Evolutionary conservation across 768 basidiomycete species (phyloP).

Genomic region (Boletus pseudo-olivaceus): DNA sequence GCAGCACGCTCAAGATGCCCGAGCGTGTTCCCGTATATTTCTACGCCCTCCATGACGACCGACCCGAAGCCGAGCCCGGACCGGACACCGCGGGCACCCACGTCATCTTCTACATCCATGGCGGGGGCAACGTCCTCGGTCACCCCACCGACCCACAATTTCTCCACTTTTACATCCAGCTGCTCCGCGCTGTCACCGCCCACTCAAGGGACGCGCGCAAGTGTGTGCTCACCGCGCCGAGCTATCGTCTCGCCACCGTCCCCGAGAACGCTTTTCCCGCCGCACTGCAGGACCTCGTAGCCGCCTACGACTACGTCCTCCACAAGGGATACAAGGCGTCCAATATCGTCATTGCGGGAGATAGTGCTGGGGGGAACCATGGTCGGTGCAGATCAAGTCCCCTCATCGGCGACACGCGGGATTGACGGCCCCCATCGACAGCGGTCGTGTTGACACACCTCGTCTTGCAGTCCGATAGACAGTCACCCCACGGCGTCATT

Average conservation of each 20-base stretch:
- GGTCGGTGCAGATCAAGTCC: conserved; percentile 10
- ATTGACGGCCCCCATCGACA: neutral
- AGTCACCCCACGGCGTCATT: conserved; percentile 52
- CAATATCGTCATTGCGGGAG: conserved; percentile 22
- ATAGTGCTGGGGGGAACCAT: conserved; percentile 26
- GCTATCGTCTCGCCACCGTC: conserved; percentile 23
- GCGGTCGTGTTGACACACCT: conserved; percentile 27
- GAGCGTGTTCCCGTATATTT: conserved; percentile 23
- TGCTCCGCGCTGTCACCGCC: conserved; percentile 10
- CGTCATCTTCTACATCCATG: conserved; percentile 25
- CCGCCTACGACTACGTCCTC: conserved; percentile 26
- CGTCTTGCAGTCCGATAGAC: conserved; percentile 49
- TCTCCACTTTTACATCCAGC: neutral
- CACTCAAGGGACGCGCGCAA: neutral
- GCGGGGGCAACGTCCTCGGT: conserved; percentile 17
- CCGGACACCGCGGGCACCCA: neutral
- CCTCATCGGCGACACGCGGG: no score
- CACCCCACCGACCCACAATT: conserved; percentile 12
- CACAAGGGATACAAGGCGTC: conserved; percentile 17
- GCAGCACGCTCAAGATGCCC: conserved; percentile 6
- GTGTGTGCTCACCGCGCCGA: conserved; percentile 18
- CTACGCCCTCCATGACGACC: conserved; percentile 3
- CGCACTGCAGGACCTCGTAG: conserved; percentile 20
- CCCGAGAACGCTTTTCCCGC: conserved; percentile 24
- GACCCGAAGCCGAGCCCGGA: neutral